A percentile compares a stretch with the other conserved stretches of the same genome.
phyloP scores from a whole-genome alignment of 768 basidiomycete species.

The Leucocoprinus birnbaumii region DNA sequence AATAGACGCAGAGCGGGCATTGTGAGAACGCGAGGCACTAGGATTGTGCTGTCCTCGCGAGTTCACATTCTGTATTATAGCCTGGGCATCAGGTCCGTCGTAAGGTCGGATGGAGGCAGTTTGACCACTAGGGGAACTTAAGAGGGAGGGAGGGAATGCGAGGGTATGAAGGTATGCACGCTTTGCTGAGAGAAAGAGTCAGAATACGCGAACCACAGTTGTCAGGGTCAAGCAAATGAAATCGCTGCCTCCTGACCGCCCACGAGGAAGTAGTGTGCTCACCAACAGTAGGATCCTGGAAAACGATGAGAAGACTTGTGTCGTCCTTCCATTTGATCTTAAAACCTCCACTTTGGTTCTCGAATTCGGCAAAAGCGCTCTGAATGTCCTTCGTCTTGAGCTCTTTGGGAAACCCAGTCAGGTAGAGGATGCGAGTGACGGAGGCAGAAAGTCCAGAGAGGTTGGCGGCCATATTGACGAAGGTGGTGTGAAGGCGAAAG shows the following conservation, averaged over 20 bases:
- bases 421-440: constrained; percentile 90
- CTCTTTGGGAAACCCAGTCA: constrained; percentile 92
- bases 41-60: constrained; percentile 61
- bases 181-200: constrained; percentile 59
- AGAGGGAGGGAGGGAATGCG: constrained; percentile 73
- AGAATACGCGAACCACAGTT: constrained; percentile 3
- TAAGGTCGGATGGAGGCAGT: constrained; percentile 81
- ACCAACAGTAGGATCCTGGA: constrained; percentile 89
- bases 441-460: constrained; percentile 87
- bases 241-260: constrained; percentile 1
- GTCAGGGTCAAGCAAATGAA: not conserved
- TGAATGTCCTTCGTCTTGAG: constrained; percentile 98
- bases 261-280: constrained; percentile 33
- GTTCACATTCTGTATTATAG: constrained; percentile 81
- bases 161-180: constrained; percentile 91
- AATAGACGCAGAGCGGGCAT: constrained; percentile 64
- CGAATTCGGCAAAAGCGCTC: constrained; percentile 85
- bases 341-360: constrained; percentile 84
- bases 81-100: constrained; percentile 90
- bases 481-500: constrained; percentile 1
- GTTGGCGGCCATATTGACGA: constrained; percentile 56
- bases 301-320: constrained; percentile 92
- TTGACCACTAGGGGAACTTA: constrained; percentile 53
- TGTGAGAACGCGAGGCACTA: constrained; percentile 68
- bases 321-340: constrained; percentile 99